A percentile compares a stretch with the other conserved stretches of the same genome.
Conservation (phyloP, 805 yeast species). For the Lipomyces spencermartinsiae region DNA sequence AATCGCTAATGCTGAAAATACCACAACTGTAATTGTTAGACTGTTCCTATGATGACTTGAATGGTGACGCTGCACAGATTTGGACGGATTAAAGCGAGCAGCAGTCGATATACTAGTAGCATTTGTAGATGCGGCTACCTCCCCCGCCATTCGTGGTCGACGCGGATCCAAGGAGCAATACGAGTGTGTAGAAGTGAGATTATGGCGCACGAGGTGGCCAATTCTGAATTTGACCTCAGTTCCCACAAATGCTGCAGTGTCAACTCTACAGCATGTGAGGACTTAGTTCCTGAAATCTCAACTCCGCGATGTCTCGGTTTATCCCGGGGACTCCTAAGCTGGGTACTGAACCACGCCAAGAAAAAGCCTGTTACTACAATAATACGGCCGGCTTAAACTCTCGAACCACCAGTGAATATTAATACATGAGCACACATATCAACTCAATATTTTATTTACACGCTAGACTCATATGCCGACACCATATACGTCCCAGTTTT, state of each 20-base stretch:
- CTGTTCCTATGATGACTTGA: constrained; percentile 17
- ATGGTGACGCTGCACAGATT: neutral
- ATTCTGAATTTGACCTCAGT: neutral
- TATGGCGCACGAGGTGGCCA: neutral
- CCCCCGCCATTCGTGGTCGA: constrained; percentile 23
- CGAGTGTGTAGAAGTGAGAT: neutral
- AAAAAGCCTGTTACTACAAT: too few species aligned
- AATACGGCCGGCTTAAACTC: too few species aligned
- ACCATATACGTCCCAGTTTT: neutral
- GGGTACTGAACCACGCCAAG: neutral
- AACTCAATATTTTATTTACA: neutral
- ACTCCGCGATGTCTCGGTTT: neutral
- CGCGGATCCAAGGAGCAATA: neutral
- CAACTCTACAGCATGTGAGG: neutral
- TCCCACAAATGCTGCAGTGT: neutral
- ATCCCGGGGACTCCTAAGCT: neutral
- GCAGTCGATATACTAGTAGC: neutral
- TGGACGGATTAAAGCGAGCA: constrained; percentile 2
- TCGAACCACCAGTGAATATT: neutral
- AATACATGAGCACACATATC: neutral
- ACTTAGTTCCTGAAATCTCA: neutral
- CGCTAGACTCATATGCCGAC: neutral
- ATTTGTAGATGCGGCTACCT: constrained; percentile 6
- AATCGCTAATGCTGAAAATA: constrained; percentile 15
- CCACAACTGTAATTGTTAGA: constrained; percentile 22